Percentiles rank a stretch among this genome's conserved stretches.
These are phyloP conservation scores for Fusarium globosum DNA, from an alignment of 2,329 filamentous ascomycete species.

Conservation along the genomic window DNA sequence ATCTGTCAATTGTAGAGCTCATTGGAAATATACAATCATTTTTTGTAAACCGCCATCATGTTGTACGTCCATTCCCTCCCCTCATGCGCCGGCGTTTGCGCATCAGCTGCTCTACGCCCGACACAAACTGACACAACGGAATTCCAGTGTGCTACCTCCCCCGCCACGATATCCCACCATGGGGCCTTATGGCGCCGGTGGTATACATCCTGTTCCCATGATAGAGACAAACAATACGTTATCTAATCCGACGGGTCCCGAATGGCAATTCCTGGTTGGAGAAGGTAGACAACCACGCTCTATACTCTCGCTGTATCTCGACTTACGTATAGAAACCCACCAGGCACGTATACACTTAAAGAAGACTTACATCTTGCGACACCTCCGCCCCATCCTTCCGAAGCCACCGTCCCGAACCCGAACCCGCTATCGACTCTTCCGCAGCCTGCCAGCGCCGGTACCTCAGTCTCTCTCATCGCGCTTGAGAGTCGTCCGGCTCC, in stretches of 20 bases:
- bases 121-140: conserved; percentile 38
- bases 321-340: conserved; percentile 33
- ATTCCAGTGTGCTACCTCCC: conserved; percentile 80
- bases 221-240: conserved; percentile 96
- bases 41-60: conserved; percentile 29
- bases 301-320: not conserved
- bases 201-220: conserved; percentile 75
- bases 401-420: conserved; percentile 85
- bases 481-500: conserved; percentile 71
- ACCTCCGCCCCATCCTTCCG: conserved; percentile 93
- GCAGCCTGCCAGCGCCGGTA: conserved; percentile 84
- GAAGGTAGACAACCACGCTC: conserved; percentile 70
- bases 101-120: conserved; percentile 19
- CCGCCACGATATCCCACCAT: conserved; percentile 84
- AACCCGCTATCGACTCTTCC: conserved; percentile 91
- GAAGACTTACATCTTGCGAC: conserved; percentile 94
- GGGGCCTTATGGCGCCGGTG: conserved; percentile 76
- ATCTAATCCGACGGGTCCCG: conserved; percentile 80
- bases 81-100: not conserved
- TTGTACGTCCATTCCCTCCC: conserved; percentile 38
- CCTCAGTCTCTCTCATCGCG: conserved; percentile 82
- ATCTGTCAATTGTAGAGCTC: not conserved
- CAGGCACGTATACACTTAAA: conserved; percentile 89
- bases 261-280: conserved; percentile 91
- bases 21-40: not conserved